Evolutionary conservation across 306 rosid genomes (phyloP).

Genomic region (Senna siamea): DNA sequence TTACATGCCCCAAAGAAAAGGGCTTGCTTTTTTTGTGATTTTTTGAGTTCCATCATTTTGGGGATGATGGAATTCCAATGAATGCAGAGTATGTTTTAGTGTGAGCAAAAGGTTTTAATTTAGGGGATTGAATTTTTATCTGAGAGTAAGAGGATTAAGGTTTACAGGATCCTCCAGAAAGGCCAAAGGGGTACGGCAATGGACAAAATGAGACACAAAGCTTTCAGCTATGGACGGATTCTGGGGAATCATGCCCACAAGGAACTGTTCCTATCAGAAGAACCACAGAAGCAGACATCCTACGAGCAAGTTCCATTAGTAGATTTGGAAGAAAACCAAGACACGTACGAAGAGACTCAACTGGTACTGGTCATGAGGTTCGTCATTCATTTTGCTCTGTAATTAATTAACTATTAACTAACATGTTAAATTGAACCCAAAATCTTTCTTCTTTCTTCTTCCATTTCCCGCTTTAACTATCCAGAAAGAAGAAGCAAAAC

Average conservation of each 20-base stretch:
- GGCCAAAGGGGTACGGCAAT: constrained; percentile 62
- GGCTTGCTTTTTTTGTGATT: too few relatives aligned
- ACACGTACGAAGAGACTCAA: constrained; percentile 76
- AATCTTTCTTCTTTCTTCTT: too few relatives aligned
- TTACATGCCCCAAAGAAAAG: background rate
- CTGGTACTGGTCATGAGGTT: constrained; percentile 95
- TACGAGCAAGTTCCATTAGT: constrained; percentile 73
- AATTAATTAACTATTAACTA: too few relatives aligned
- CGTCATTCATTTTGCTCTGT: too few relatives aligned
- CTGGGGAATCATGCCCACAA: constrained; percentile 85
- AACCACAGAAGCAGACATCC: constrained; percentile 72
- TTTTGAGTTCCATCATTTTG: too few relatives aligned
- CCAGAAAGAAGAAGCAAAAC: constrained; percentile 33
- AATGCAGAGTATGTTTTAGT: too few relatives aligned
- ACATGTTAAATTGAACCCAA: too few relatives aligned
- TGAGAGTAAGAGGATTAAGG: constrained; percentile 43
- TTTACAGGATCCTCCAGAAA: constrained; percentile 90
- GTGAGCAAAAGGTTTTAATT: constrained; percentile 25
- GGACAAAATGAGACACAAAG: constrained; percentile 48
- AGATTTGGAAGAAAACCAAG: constrained; percentile 86
- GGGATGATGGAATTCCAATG: too few relatives aligned
- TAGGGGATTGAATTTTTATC: constrained; percentile 31
- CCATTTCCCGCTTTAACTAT: too few relatives aligned
- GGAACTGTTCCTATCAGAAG: constrained; percentile 92
- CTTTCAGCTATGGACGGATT: constrained; percentile 76